A percentile compares a stretch with the other conserved stretches of the same genome.
Conservation (phyloP, 1,284 basidiomycete species). For the Agroathelia rolfsii region DNA sequence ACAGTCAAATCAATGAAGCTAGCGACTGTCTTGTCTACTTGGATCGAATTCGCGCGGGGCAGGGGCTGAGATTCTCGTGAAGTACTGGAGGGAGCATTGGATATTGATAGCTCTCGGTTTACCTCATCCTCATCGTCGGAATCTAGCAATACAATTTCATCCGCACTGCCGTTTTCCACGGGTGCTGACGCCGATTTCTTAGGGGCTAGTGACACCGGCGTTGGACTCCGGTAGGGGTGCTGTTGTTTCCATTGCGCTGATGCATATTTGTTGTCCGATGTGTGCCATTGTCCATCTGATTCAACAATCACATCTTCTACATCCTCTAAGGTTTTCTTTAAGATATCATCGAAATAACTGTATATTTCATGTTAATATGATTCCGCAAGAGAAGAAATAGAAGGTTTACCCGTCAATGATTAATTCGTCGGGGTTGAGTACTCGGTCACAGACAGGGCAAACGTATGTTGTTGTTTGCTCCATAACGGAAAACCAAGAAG, state of each 20-base stretch:
- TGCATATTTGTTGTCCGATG: slow-evolving; percentile 75
- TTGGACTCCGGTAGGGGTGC: too few relatives aligned
- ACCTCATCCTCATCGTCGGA: slow-evolving; percentile 73
- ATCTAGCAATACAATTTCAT: slow-evolving; percentile 65
- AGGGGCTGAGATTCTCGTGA: slow-evolving; percentile 19
- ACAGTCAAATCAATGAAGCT: slow-evolving; percentile 73
- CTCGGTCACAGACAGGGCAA: slow-evolving; percentile 90
- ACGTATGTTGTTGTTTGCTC: slow-evolving; percentile 94
- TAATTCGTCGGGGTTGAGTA: slow-evolving; percentile 71
- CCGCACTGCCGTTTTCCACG: slow-evolving; percentile 29
- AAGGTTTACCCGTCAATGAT: slow-evolving; percentile 80
- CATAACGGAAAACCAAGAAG: slow-evolving; percentile 91
- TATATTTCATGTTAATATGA: slow-evolving; percentile 4
- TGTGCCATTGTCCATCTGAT: slow-evolving; percentile 93
- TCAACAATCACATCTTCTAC: slow-evolving; percentile 92
- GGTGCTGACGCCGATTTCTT: slow-evolving; percentile 23
- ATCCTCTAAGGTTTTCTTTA: slow-evolving; percentile 65
- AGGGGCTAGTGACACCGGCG: slow-evolving; percentile 19
- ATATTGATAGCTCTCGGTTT: slow-evolving; percentile 61
- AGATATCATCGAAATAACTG: slow-evolving; percentile 79
- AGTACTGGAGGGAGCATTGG: slow-evolving; percentile 30
- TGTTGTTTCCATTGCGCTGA: slow-evolving; percentile 59
- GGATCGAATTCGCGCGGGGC: slow-evolving; percentile 10
- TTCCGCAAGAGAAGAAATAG: slow-evolving; percentile 7
- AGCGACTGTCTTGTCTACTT: slow-evolving; percentile 18